Conservation (phyloP, 768 basidiomycete species). For the Agrocybe chaxingu region DNA sequence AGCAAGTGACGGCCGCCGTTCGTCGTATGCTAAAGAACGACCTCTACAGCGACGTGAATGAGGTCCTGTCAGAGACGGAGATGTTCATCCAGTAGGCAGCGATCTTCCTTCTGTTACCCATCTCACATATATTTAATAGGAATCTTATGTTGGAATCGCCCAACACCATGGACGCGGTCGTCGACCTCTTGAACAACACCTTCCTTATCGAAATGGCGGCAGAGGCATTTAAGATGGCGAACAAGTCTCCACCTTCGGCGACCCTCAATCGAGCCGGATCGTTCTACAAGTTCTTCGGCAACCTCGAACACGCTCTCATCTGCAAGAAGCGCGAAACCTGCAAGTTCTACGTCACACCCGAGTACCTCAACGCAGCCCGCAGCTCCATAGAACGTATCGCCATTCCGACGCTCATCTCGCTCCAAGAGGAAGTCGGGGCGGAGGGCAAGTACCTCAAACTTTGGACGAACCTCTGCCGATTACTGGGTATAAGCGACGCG, state of each 20-base stretch:
- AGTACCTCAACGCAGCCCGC: background rate
- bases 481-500: too few relatives aligned
- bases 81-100: too few relatives aligned
- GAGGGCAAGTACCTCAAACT: too few relatives aligned
- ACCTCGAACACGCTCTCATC: background rate
- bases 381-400: constrained; percentile 1
- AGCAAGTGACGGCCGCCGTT: constrained; percentile 1
- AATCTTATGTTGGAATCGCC: background rate
- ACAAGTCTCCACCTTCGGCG: background rate
- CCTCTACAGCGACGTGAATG: background rate
- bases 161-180: constrained; percentile 1
- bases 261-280: background rate
- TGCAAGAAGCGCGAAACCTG: background rate
- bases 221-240: background rate
- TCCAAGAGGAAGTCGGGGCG: too few relatives aligned
- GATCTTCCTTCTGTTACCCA: too few relatives aligned
- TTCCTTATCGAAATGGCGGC: constrained; percentile 1
- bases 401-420: background rate
- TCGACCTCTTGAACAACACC: background rate
- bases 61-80: background rate
- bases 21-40: background rate
- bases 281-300: background rate
- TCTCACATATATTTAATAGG: background rate
- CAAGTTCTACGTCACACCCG: background rate
- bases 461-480: too few relatives aligned